Conservation (phyloP, 768 basidiomycete species). For the Leccinum aurantiacum region DNA sequence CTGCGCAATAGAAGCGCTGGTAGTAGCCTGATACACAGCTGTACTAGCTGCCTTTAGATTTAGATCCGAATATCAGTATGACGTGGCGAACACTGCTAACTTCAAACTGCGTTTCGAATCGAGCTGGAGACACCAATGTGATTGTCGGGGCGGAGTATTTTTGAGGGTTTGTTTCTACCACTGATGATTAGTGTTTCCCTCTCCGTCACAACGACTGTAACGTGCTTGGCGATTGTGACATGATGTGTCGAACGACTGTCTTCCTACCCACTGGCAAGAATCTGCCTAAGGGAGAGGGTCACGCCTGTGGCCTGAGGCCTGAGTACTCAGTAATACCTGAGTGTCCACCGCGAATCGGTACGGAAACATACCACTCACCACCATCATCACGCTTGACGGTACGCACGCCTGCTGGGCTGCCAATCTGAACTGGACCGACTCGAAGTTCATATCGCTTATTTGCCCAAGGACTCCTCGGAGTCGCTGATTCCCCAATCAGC, state of each 20-base stretch:
- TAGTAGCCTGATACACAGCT: background rate
- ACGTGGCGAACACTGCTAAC: background rate
- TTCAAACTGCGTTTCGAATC: background rate
- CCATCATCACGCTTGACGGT: background rate
- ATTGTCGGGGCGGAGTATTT: background rate
- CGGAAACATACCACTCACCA: background rate
- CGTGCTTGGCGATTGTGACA: background rate
- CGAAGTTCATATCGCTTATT: background rate
- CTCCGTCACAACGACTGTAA: background rate
- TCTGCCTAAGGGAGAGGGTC: background rate
- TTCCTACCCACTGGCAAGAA: too few species aligned
- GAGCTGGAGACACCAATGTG: background rate
- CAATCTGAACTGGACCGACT: background rate
- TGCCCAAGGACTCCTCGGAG: background rate
- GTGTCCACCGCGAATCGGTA: background rate
- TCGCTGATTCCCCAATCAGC: background rate
- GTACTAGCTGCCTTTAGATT: background rate
- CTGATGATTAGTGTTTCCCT: background rate
- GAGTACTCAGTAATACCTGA: background rate
- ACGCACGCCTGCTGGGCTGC: background rate
- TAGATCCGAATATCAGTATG: background rate
- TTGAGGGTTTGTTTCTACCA: background rate
- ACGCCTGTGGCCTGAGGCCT: background rate
- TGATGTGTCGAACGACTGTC: too few species aligned
- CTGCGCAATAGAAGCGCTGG: background rate